Conservation (phyloP, 2,329 filamentous ascomycete species). For the Pseudofabraea citricarpa region DNA sequence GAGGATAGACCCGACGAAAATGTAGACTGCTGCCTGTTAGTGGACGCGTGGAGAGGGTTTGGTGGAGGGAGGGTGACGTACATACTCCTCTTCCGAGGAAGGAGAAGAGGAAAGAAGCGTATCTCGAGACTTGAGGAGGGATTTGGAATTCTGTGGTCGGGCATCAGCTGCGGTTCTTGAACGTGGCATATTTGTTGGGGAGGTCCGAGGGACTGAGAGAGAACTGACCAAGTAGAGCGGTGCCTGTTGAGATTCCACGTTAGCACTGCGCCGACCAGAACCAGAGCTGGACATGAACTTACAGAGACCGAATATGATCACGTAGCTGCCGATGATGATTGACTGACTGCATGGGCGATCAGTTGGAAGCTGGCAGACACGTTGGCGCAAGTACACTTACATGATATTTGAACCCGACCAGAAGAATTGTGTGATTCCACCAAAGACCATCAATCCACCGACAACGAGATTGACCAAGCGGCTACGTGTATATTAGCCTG, state of each 20-base stretch:
- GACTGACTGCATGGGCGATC: conserved; percentile 46
- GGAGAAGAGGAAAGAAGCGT: conserved; percentile 96
- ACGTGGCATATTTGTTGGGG: not conserved
- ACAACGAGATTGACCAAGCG: conserved; percentile 91
- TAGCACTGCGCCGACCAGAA: conserved; percentile 10
- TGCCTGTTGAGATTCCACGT: conserved; percentile 40
- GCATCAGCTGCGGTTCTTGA: not conserved
- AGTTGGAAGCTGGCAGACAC: conserved; percentile 8
- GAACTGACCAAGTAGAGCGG: conserved; percentile 56
- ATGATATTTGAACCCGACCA: not conserved
- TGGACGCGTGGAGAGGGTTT: not conserved
- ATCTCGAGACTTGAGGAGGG: conserved; percentile 84
- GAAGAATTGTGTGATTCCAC: conserved; percentile 73
- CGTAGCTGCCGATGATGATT: conserved; percentile 78
- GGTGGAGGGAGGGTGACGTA: conserved; percentile 45
- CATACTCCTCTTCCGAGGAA: conserved; percentile 94
- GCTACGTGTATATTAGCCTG: conserved; percentile 51
- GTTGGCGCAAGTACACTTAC: not conserved
- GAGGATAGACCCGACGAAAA: conserved; percentile 87
- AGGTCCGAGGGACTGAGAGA: conserved; percentile 6
- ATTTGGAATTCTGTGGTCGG: conserved; percentile 74
- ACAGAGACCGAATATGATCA: conserved; percentile 88
- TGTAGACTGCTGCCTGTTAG: conserved; percentile 65
- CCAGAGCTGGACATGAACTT: conserved; percentile 30
- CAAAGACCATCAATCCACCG: conserved; percentile 81